Conservation (phyloP, 1,284 basidiomycete genomes). For the Grifola frondosa region DNA sequence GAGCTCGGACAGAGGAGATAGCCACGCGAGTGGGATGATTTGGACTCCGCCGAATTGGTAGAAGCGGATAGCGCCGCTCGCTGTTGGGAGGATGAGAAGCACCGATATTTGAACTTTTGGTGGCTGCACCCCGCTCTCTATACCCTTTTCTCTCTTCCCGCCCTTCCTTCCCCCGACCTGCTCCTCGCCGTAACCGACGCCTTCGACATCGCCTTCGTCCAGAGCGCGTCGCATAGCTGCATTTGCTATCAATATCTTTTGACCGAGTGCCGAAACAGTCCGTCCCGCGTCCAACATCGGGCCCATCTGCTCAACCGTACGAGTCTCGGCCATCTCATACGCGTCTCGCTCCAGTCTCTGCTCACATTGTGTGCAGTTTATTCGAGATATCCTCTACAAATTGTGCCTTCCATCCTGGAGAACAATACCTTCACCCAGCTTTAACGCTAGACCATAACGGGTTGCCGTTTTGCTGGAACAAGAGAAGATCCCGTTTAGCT, state of each 20-base stretch:
- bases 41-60: too few species aligned
- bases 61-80: too few species aligned
- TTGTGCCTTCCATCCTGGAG: constrained; percentile 5
- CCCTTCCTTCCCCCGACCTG: constrained; percentile 2
- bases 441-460: constrained; percentile 20
- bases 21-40: too few species aligned
- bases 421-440: constrained; percentile 12
- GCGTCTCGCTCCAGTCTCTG: constrained; percentile 2
- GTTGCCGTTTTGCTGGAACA: constrained; percentile 25
- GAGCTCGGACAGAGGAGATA: too few species aligned
- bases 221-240: too few species aligned
- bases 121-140: neutral
- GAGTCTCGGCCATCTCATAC: constrained; percentile 6
- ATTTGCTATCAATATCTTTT: too few species aligned
- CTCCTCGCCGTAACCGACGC: constrained; percentile 3
- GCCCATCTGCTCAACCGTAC: constrained; percentile 12
- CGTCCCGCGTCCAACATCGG: constrained; percentile 13
- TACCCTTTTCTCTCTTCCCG: neutral
- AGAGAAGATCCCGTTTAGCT: constrained; percentile 19
- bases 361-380: too few species aligned
- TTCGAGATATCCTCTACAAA: too few species aligned
- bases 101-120: too few species aligned
- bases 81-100: too few species aligned
- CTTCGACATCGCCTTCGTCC: constrained; percentile 3
- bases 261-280: constrained; percentile 22